Base-by-base conservation (phyloP, 2,329 filamentous ascomycete genomes). In the Clonostachys solani region DNA sequence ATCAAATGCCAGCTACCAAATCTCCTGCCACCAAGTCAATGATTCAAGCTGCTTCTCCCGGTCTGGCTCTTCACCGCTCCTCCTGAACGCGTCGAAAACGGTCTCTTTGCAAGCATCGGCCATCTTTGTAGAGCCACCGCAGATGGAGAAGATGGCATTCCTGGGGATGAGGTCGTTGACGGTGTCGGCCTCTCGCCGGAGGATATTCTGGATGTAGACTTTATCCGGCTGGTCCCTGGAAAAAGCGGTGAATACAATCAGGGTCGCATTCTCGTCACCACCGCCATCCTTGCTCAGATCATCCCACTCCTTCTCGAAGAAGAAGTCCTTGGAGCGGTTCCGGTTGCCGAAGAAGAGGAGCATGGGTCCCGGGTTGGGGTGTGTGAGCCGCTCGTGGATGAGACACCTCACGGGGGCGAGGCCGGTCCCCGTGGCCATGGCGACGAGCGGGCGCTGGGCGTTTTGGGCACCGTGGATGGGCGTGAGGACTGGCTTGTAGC, bases 311-410 rank as follows among this genome's bases (percentile, higher is more conserved):
- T 84, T 65, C 6, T 73, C 65, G 62, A 94, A 99, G 68, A 91
- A 92, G 66, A 81, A 96, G 62, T 99, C 94, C 0, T 85, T 80
- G 0, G 70, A 57, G 12, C 73, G 68, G 57, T 89, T 95, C 33
- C 94, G 84, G 53, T 88, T 90, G 12, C 94, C 94, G 54, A 90
- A 97, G 65, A 97, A 86, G 2, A 99, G 73, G 1, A 89, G 56
- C 4, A 75, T 75, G 0, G 72, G 69, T 5, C 71, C 56, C 7
- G 50, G 44, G 4, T 47, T 29, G 15, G 52, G 42, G 23, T 65
- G 53, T 0, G 59, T 56, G 40, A 63, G 58, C n/a, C 90, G 86
- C 54, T 95, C 85, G 61, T 87, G 84, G n/a, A 94, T 75, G 54
- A 96, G 75, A 5, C 86, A 81, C 4, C 92, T 83, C 58, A 96